Base-by-base conservation (phyloP, 148 eudicot genomes). In the Drosera capensis region DNA sequence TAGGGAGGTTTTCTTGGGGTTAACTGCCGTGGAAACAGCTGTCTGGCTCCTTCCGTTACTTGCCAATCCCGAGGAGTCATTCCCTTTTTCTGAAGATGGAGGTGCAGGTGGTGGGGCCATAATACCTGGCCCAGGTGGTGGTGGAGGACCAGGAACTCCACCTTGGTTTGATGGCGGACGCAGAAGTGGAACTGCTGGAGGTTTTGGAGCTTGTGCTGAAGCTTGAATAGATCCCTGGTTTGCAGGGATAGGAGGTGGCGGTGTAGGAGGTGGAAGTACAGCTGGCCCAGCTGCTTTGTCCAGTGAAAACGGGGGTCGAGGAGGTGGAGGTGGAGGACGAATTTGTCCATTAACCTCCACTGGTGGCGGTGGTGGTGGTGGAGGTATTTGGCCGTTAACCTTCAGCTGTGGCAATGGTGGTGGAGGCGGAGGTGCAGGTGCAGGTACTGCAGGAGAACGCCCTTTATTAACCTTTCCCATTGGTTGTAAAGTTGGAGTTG, bases 21-120 rank as follows among this genome's bases (percentile, higher is more conserved):
- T 74, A 65, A 61, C 73, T 45, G 77, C 46, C 40, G 73, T 57
- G 43, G 77, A 69, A 34, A 55, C 46, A 36, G 53, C 57, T 37
- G 44, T 59, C 60, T 83, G 68, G 43, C 77, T 75, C 76, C 73
- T 83, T 59, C 62, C 72, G 57, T 40, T 57, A 70, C 39, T 50
- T 52, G 73, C 42, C 39, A 55, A 26, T 23, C 62, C 74, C 24
- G 61, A 44, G 29, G 68, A 49, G 39, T 65, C 48, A 69, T 68
- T 76, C 43, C 80, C 84, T 66, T 70, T 65, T 14, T 76, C 95
- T 37, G 62, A 14, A 60, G 87, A 68, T 25, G 66, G 69, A 37
- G 94, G 96, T 12, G 82, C 84, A 13, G 92, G 79, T 8, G 82
- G 77, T 19, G 82, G 83, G 17, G 60, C 79, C 71, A 45, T 52